Base-by-base conservation (phyloP, 306 rosid species). In the Cicer bijugum region DNA sequence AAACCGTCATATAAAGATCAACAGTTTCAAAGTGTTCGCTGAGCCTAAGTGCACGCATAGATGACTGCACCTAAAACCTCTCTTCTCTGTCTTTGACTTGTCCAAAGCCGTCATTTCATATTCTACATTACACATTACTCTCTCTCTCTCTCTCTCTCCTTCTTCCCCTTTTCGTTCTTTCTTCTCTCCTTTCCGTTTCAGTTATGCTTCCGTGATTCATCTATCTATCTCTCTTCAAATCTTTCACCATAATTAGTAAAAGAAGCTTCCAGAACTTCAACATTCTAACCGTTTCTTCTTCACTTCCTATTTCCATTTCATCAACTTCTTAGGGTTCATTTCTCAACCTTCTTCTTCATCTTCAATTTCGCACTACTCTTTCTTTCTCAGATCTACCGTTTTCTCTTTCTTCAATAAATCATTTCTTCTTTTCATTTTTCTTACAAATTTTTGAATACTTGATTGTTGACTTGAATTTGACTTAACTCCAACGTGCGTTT, bases 321-420 rank as follows among this genome's bases (percentile, higher is more conserved):
- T 43, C 72, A 51, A 69, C 72, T 33, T 9, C 67, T 45, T 80
- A 64, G 85, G 95, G 79, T 85, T 86, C 55, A 19, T 60, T 78
- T 63, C 44, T 40, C 56, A 23, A 60, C 62, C 20, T 48, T 60
- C 71, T 69, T 40, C 67, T 62, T 38, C 80, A 82, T 63, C 56
- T 16, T 44, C 59, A 50, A 20, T 60, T 56, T 19, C 16, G 1
- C 65, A 37, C 8, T 58, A 42, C 56, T 58, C 45, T n/a, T 61
- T 57, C 9, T 5, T 67, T 63, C 72, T 53, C 83, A 89, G 91
- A 88, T 90, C 96, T 83, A 69, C 14, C 37, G 0, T 48, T 71
- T 47, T 59, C 12, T 0, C 8, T 73, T 59, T 53, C 33, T n/a
- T 44, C 20, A 33, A 65, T 12, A 46, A 71, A 72, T 69, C 10